Percentiles rank a stretch among this genome's conserved stretches.
phyloP scores from a whole-genome alignment of 768 basidiomycete species.

The Boletus rubescentipes region DNA sequence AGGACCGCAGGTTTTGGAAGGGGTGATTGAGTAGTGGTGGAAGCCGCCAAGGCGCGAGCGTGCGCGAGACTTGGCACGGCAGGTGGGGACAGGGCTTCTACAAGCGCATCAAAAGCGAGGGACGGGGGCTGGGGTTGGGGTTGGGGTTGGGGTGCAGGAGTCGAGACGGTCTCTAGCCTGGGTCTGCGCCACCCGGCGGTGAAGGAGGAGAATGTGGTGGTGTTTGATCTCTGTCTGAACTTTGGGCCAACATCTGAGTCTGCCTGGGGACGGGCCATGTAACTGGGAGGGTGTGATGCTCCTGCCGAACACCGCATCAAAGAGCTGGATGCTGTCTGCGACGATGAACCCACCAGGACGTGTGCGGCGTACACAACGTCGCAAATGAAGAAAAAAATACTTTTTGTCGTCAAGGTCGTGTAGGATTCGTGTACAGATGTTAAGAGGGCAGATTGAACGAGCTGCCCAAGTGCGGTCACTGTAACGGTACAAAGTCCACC shows the following conservation, averaged over 20 bases:
- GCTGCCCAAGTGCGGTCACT: constrained; percentile 6
- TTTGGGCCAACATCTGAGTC: constrained; percentile 33
- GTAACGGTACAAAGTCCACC: too few relatives aligned
- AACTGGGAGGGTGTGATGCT: constrained; percentile 13
- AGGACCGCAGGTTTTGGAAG: constrained; percentile 53
- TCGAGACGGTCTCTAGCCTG: constrained; percentile 30
- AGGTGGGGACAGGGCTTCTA: constrained; percentile 47
- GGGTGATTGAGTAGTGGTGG: constrained; percentile 52
- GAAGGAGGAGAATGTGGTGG: constrained; percentile 41
- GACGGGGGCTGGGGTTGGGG: constrained; percentile 30
- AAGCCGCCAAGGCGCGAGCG: constrained; percentile 57
- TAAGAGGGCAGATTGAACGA: neutral
- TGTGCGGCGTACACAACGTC: constrained; percentile 11
- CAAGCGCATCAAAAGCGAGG: constrained; percentile 43
- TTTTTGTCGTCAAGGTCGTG: constrained; percentile 20
- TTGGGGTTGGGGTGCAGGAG: constrained; percentile 28
- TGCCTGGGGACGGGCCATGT: constrained; percentile 32
- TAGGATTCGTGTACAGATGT: constrained; percentile 7
- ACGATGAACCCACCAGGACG: constrained; percentile 15
- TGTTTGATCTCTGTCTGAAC: constrained; percentile 42
- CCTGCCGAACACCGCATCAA: constrained; percentile 11
- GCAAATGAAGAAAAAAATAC: neutral
- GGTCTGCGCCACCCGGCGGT: constrained; percentile 39
- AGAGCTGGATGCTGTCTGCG: neutral
- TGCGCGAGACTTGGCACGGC: constrained; percentile 65